Base-by-base conservation (phyloP, 169 alveolate genomes). In the Babesia ovis region DNA sequence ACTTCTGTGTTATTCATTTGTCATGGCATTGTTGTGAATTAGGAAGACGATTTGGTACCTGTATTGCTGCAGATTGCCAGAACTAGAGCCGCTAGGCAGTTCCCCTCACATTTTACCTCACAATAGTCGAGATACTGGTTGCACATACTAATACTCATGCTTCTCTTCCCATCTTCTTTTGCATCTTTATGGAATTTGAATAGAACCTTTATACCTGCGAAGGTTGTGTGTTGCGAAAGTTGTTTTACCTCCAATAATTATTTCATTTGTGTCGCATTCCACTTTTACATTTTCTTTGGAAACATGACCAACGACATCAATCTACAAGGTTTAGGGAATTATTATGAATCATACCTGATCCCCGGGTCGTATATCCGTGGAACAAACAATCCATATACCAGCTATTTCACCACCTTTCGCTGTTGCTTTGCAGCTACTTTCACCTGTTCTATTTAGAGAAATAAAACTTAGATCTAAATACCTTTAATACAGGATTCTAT, bases 361-460 rank as follows among this genome's bases (percentile, higher is more conserved):
- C 9, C 43, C 5, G 0, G 11, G 42, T 2, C 29, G 20, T 1
- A 12, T 29, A 0, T 50, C 74, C 6, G 62, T 29, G 11, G 64
- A 29, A 34, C 87, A 79, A 29, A 79, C 66, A 2, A 45, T 51
- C 87, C 87, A 79, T 9, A 68, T 61, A 35, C 53, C 69, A 12
- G 61, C 32, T 16, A 54, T 32, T 42, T 53, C 46, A 4, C 43
- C 41, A 14, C 27, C 62, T n/a, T 2, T 27, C 12, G 31, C 20
- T 11, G 27, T 46, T 31, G 53, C n/a, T 37, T 20, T 57, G 62
- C 87, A 79, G 4, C 58, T n/a, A 23, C 23, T 18, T 41, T 6
- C 23, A 11, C 81, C 87, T 68, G 27, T 20, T 18, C 29, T 32
- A 29, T 31, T 29, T 18, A 31, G 11, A 31, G 4, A 12, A n/a